Evolutionary conservation across 75 land plant genomes (phyloP).

Genomic region (Isoetes taiwanensis): DNA sequence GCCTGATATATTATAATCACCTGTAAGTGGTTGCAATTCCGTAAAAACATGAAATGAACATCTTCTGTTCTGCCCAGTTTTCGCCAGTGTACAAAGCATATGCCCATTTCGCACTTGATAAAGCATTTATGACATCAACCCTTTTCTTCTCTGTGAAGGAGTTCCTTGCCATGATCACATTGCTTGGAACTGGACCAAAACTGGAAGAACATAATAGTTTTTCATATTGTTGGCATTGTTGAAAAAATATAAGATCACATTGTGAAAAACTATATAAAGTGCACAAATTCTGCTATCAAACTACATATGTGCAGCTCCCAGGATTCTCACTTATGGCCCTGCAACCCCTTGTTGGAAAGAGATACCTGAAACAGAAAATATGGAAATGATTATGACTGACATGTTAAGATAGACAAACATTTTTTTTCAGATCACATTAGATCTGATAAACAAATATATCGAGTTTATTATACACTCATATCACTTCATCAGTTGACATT

Average conservation of each 20-base stretch:
- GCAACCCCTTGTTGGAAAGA: conserved; percentile 33
- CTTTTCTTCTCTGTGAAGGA: conserved; percentile 20
- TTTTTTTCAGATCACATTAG: neutral
- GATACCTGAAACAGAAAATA: conserved; percentile 15
- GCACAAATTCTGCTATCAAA: no score
- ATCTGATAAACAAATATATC: no score
- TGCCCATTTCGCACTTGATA: conserved; percentile 22
- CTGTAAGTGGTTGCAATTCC: no score
- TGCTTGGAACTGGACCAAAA: conserved; percentile 28
- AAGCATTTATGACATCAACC: conserved; percentile 12
- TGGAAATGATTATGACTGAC: neutral
- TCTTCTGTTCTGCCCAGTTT: conserved; percentile 12
- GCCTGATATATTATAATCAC: no score
- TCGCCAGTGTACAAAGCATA: conserved; percentile 15
- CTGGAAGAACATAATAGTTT: conserved; percentile 2
- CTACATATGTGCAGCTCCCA: conserved; percentile 26
- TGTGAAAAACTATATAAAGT: no score
- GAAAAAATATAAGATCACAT: no score
- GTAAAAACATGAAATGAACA: no score
- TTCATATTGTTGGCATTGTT: no score
- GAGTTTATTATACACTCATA: no score
- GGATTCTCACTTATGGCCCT: conserved; percentile 27
- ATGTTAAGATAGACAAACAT: neutral
- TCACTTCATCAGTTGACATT: conserved; percentile 25
- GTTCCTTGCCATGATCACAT: conserved; percentile 28